phyloP scores from a whole-genome alignment of 495 filamentous ascomycete genomes.

The Amniculicola lignicola region DNA sequence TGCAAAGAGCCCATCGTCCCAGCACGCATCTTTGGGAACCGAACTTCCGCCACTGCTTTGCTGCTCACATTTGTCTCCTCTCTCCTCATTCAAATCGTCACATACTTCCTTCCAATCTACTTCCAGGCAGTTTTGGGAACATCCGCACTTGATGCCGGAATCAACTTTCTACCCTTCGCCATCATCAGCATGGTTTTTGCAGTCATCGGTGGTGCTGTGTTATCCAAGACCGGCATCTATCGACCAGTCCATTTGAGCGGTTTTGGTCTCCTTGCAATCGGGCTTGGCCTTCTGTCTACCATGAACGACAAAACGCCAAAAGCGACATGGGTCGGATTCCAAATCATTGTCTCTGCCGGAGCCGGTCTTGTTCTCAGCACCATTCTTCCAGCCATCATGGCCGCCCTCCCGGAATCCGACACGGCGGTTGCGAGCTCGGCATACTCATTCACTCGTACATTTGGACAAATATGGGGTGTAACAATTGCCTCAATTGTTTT shows the following conservation, averaged over 20 bases:
- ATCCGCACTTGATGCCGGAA: conserved; percentile 52
- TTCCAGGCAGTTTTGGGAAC: conserved; percentile 56
- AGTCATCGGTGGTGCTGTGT: conserved; percentile 43
- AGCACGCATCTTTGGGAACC: conserved; percentile 47
- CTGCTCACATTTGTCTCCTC: conserved; percentile 50
- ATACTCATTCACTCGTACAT: conserved; percentile 49
- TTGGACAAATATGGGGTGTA: conserved; percentile 52
- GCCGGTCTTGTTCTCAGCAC: conserved; percentile 47
- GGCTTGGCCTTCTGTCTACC: conserved; percentile 46
- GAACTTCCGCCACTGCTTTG: conserved; percentile 46
- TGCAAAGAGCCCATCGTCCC: conserved; percentile 20
- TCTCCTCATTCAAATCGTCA: conserved; percentile 48
- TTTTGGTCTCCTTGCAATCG: conserved; percentile 48
- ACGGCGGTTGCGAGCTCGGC: conserved; percentile 44
- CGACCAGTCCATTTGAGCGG: conserved; percentile 50
- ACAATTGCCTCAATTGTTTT: conserved; percentile 52
- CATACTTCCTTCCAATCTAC: conserved; percentile 65
- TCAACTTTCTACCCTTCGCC: conserved; percentile 56
- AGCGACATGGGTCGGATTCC: conserved; percentile 47
- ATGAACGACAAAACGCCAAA: conserved; percentile 45
- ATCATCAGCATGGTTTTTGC: conserved; percentile 50
- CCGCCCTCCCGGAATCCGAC: conserved; percentile 39
- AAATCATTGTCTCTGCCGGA: conserved; percentile 47
- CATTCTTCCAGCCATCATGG: conserved; percentile 37
- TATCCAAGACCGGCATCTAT: conserved; percentile 47